Base-by-base conservation (phyloP, 179 eudicot species). In the Vitellaria paradoxa region DNA sequence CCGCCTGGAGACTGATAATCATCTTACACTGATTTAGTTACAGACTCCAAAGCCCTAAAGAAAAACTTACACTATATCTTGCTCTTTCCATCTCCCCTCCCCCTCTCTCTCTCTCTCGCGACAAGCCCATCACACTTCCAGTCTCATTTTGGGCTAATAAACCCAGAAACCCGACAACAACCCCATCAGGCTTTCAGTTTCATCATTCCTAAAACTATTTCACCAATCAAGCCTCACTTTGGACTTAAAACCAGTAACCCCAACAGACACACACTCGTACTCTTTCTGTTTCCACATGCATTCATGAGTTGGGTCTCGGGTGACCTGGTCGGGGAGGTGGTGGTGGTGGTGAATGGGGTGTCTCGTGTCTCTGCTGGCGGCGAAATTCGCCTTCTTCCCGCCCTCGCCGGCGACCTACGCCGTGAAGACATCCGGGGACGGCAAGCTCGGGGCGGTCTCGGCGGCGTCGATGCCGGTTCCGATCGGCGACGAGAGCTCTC, bases 341-440 rank as follows among this genome's bases (percentile, higher is more conserved):
- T 20, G 70, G 78, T 20, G 70, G 72, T 57, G 74, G 76, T 23
- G 17, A 74, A 93, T 91, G 99, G 97, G 99, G 67, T 95, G 98
- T 79, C 50, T 89, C 75, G 52, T 93, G 6, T 95, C 99, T 56
- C 90, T 86, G 59, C 85, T 95, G 59, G 95, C 95, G 8, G 89
- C 98, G 17, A 95, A 93, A 74, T 93, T 95, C 76, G 99, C 99
- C 17, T 95, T 95, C 83, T 95, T 95, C 62, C 99, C 99, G 7
- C 99, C 99, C 0, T 76, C 87, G 40, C 99, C 99, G 42, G 77
- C 97, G 42, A 95, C 99, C 3, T 95, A 95, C 76, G 88, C 91
- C 82, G 87, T 93, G 26, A 89, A 90, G 75, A 89, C 84, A 78
- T 82, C 82, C 70, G 90, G 84, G 24, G 91, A 86, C 73, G 93